Evolutionary conservation across 2,329 filamentous ascomycete species (phyloP).

Genomic region (Aaosphaeria arxii): DNA sequence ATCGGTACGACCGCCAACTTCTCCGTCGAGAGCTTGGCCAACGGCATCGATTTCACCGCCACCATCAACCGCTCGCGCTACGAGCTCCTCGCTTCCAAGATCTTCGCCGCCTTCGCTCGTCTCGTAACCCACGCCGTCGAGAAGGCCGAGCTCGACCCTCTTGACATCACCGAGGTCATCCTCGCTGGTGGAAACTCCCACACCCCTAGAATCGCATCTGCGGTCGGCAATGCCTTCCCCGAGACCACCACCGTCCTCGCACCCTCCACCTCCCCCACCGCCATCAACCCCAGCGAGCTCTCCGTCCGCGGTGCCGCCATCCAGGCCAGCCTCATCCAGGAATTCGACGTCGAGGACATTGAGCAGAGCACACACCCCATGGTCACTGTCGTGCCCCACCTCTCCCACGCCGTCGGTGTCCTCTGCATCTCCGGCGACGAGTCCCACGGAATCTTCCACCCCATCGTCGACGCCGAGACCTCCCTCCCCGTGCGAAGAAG

Average conservation of each 20-base stretch:
- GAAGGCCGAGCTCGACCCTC: conserved; percentile 87
- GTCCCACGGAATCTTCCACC: conserved; percentile 68
- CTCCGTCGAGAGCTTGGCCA: conserved; percentile 85
- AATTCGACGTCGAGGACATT: conserved; percentile 91
- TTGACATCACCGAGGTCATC: conserved; percentile 94
- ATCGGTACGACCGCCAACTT: conserved; percentile 85
- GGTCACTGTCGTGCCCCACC: conserved; percentile 90
- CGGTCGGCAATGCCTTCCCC: conserved; percentile 77
- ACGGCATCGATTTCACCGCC: conserved; percentile 85
- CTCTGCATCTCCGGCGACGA: conserved; percentile 62
- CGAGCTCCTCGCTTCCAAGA: conserved; percentile 82
- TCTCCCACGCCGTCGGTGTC: conserved; percentile 84
- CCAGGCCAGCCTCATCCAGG: conserved; percentile 89
- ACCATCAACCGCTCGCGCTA: conserved; percentile 93
- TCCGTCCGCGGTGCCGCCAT: conserved; percentile 87
- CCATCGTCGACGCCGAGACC: conserved; percentile 81
- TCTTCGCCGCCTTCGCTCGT: conserved; percentile 83
- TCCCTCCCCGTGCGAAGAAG: conserved; percentile 85
- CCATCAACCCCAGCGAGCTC: conserved; percentile 93
- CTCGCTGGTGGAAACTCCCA: conserved; percentile 89
- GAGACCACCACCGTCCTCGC: conserved; percentile 74
- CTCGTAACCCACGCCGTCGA: conserved; percentile 81
- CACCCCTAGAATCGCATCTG: conserved; percentile 86
- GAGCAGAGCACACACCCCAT: conserved; percentile 94
- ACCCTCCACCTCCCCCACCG: conserved; percentile 71